Evolutionary conservation across 2,329 filamentous ascomycete genomes (phyloP).

Genomic region (Westerdykella aurantiaca): DNA sequence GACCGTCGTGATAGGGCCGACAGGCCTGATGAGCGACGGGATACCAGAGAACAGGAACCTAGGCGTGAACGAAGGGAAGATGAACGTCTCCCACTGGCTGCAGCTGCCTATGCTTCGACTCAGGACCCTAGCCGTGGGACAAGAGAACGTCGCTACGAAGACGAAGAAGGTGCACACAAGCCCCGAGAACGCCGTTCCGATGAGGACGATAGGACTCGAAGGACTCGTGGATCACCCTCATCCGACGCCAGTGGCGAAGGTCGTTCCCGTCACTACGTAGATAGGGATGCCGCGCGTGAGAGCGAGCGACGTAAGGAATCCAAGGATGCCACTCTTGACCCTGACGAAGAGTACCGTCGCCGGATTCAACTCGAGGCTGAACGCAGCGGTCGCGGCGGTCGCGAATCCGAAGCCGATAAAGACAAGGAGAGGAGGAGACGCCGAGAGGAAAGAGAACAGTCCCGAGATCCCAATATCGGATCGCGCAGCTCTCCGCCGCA

Average conservation of each 20-base stretch:
- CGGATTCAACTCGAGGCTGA: constrained; percentile 44
- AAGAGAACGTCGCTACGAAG: constrained; percentile 9
- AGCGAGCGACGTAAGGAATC: constrained; percentile 30
- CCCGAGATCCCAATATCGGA: constrained; percentile 21
- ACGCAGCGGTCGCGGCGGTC: constrained; percentile 21
- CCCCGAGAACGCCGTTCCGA: constrained; percentile 31
- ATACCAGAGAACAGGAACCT: constrained; percentile 3
- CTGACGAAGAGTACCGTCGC: constrained; percentile 48
- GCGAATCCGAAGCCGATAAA: constrained; percentile 30
- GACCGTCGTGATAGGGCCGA: constrained; percentile 23
- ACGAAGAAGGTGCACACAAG: constrained; percentile 14
- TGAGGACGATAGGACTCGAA: constrained; percentile 25
- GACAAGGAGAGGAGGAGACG: constrained; percentile 32
- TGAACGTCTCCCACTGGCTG: constrained; percentile 4
- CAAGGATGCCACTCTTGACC: constrained; percentile 35
- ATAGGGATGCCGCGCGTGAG: constrained; percentile 22
- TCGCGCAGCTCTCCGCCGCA: constrained; percentile 15
- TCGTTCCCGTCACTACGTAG: constrained; percentile 34
- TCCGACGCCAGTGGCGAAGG: constrained; percentile 33
- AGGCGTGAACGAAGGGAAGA: constrained; percentile 3
- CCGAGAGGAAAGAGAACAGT: constrained; percentile 28
- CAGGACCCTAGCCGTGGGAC: constrained; percentile 16
- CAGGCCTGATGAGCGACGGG: constrained; percentile 13
- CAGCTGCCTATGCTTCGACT: constrained; percentile 13
- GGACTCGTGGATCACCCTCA: constrained; percentile 21